These are phyloP conservation scores for Clarireedia hainanense DNA, from an alignment of 2,329 filamentous ascomycete species.

Conservation along the genomic window DNA sequence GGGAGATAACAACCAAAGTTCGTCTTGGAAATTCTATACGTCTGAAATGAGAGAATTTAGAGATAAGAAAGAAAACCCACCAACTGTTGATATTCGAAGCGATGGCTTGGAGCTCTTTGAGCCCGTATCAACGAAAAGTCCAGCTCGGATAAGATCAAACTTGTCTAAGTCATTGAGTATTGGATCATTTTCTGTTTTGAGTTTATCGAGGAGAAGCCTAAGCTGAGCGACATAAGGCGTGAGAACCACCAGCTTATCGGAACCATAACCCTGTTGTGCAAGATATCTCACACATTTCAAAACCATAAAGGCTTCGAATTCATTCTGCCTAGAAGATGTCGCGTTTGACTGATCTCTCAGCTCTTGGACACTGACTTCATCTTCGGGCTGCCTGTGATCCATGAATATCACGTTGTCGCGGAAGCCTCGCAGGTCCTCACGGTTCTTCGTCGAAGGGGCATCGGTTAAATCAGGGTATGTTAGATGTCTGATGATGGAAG, in stretches of 20 bases:
- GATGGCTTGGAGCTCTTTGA: conserved; percentile 42
- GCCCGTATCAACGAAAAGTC: conserved; percentile 43
- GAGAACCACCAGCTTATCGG: conserved; percentile 56
- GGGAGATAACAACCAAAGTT: too few species aligned
- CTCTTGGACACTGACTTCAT: conserved; percentile 38
- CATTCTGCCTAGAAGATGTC: conserved; percentile 51
- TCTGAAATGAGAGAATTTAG: too few species aligned
- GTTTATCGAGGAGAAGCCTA: conserved; percentile 42
- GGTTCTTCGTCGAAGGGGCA: conserved; percentile 38
- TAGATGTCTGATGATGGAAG: conserved; percentile 45
- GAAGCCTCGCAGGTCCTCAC: conserved; percentile 47
- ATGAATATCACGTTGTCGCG: conserved; percentile 55
- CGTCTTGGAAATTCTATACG: too few species aligned
- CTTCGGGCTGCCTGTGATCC: conserved; percentile 52
- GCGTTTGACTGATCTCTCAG: conserved; percentile 38
- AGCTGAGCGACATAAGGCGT: conserved; percentile 69
- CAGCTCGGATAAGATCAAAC: conserved; percentile 53
- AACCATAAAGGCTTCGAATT: conserved; percentile 58
- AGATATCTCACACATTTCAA: conserved; percentile 59
- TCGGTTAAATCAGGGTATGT: conserved; percentile 58
- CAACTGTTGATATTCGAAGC: conserved; percentile 61
- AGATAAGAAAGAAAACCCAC: conserved; percentile 35
- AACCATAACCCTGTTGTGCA: conserved; percentile 62
- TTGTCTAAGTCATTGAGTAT: conserved; percentile 62
- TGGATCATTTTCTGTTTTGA: conserved; percentile 53